Evolutionary conservation across 2,329 filamentous ascomycete species (phyloP).

Genomic region (Laburnicola sp.): DNA sequence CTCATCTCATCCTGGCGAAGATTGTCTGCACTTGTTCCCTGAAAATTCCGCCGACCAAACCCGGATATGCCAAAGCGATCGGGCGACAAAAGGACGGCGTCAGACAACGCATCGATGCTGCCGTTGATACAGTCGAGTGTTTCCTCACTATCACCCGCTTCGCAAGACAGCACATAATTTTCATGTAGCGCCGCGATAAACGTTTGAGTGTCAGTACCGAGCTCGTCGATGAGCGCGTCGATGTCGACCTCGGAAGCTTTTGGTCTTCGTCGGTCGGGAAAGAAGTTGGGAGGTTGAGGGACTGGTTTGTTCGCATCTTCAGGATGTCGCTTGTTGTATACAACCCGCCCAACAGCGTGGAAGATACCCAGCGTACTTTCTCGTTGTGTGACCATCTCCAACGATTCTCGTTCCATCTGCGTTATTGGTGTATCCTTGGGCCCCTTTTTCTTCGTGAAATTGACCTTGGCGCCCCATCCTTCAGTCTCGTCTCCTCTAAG

Average conservation of each 20-base stretch:
- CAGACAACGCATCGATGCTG: constrained; percentile 85
- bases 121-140: constrained; percentile 78
- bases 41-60: constrained; percentile 51
- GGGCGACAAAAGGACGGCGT: constrained; percentile 81
- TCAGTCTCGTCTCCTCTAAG: constrained; percentile 74
- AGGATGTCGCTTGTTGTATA: constrained; percentile 86
- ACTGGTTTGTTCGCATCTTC: constrained; percentile 39
- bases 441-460: constrained; percentile 61
- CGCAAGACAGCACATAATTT: constrained; percentile 87
- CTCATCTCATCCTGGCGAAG: constrained; percentile 91
- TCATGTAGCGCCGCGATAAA: constrained; percentile 91
- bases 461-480: constrained; percentile 82
- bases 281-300: constrained; percentile 51
- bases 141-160: constrained; percentile 58
- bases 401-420: constrained; percentile 73
- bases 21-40: constrained; percentile 64
- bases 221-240: constrained; percentile 85
- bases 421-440: constrained; percentile 67
- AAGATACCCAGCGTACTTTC: constrained; percentile 93
- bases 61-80: constrained; percentile 69
- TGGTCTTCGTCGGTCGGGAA: constrained; percentile 49
- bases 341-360: constrained; percentile 91
- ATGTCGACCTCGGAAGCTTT: constrained; percentile 51
- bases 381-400: constrained; percentile 80
- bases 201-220: constrained; percentile 86